Conservation (phyloP, 805 yeast genomes). For the Kodamaea sagamina region DNA sequence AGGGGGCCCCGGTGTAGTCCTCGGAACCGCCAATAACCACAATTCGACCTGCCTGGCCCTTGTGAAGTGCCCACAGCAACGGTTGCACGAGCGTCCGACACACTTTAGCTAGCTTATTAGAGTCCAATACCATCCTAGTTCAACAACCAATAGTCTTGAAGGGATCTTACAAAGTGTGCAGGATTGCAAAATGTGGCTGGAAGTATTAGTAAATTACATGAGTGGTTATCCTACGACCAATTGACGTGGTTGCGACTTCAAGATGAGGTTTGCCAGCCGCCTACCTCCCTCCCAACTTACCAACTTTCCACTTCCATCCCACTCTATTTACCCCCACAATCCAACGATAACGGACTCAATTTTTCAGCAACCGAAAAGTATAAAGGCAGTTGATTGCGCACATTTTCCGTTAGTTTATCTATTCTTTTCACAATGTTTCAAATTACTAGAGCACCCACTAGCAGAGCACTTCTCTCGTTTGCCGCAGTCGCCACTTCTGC, state of each 20-base stretch:
- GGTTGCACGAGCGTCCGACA: slow-evolving; percentile 61
- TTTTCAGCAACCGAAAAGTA: slow-evolving; percentile 3
- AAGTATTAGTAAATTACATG: no score
- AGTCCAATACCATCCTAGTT: neutral
- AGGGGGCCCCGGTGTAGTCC: slow-evolving; percentile 97
- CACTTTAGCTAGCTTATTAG: neutral
- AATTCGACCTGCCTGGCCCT: slow-evolving; percentile 89
- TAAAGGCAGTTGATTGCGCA: slow-evolving; percentile 5
- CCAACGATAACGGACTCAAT: slow-evolving; percentile 19
- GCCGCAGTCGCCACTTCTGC: slow-evolving; percentile 36
- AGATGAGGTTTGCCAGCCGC: no score
- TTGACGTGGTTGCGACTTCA: no score
- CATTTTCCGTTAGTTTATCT: slow-evolving; percentile 1
- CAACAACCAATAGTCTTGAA: neutral
- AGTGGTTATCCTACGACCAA: no score
- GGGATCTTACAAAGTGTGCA: neutral
- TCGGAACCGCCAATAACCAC: slow-evolving; percentile 92
- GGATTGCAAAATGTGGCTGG: slow-evolving; percentile 3
- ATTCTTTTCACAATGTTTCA: slow-evolving; percentile 7
- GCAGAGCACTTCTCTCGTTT: slow-evolving; percentile 30
- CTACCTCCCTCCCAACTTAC: no score
- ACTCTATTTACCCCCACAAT: no score
- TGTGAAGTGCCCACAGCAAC: slow-evolving; percentile 65
- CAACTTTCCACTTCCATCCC: no score
- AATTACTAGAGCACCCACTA: slow-evolving; percentile 17